Percentiles rank a stretch among this genome's conserved stretches.
Conservation (phyloP, 345 rosid species). For the Adansonia digitata region DNA sequence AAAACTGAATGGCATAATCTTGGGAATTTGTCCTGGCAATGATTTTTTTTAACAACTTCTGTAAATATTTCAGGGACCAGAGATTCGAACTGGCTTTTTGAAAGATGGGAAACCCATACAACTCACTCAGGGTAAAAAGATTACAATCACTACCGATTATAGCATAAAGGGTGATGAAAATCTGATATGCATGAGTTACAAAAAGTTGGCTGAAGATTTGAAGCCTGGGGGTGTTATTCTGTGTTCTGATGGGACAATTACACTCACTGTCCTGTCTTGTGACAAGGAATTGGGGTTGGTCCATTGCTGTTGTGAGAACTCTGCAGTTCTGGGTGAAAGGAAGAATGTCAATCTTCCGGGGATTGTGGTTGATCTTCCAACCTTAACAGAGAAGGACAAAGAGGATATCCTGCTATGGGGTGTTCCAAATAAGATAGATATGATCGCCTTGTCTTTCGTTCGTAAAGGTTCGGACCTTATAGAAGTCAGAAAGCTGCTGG, state of each 20-base stretch:
- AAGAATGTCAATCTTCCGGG: constrained; percentile 63
- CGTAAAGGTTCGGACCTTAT: constrained; percentile 51
- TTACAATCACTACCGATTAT: constrained; percentile 49
- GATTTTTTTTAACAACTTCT: not conserved
- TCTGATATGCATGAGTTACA: constrained; percentile 48
- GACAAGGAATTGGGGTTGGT: constrained; percentile 33
- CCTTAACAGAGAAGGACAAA: constrained; percentile 54
- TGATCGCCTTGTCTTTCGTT: constrained; percentile 51
- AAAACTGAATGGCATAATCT: not conserved
- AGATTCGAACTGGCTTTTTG: constrained; percentile 35
- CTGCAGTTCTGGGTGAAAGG: constrained; percentile 48
- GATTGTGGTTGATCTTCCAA: constrained; percentile 52
- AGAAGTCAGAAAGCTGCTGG: constrained; percentile 38
- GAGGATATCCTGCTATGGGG: constrained; percentile 53
- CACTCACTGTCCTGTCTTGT: constrained; percentile 38
- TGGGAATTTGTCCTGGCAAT: not conserved
- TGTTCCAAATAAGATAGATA: constrained; percentile 46
- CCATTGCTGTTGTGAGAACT: constrained; percentile 42
- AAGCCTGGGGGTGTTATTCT: constrained; percentile 41
- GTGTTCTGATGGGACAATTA: constrained; percentile 53
- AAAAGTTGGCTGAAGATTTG: constrained; percentile 44
- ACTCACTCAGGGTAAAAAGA: constrained; percentile 32
- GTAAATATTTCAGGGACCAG: constrained; percentile 28
- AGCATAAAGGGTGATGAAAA: constrained; percentile 36
- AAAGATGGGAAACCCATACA: constrained; percentile 29